Evolutionary conservation across 352 stramenopile genomes (phyloP).

Genomic region (Pythium volutum): DNA sequence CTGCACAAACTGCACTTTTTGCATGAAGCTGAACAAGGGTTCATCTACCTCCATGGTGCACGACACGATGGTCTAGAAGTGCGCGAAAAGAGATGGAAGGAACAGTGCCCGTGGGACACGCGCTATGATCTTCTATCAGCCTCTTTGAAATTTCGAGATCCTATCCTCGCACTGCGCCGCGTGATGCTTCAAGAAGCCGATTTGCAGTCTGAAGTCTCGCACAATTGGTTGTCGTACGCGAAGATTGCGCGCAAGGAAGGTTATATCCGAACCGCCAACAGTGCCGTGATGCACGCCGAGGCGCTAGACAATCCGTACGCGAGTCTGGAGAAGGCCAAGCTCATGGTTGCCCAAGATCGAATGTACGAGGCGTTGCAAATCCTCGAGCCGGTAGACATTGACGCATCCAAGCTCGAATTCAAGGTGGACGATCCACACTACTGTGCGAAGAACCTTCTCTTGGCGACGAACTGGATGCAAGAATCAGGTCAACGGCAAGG

Average conservation of each 20-base stretch:
- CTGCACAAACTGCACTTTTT: constrained; percentile 48
- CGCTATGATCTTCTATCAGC: constrained; percentile 69
- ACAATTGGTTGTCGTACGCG: constrained; percentile 81
- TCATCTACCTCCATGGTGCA: constrained; percentile 16
- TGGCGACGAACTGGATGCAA: constrained; percentile 96
- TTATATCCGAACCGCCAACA: constrained; percentile 74
- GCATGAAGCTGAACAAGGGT: constrained; percentile 42
- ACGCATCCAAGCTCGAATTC: constrained; percentile 69
- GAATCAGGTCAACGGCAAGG: constrained; percentile 92
- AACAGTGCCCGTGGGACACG: constrained; percentile 63
- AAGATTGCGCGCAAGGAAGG: constrained; percentile 85
- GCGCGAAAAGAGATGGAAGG: constrained; percentile 37
- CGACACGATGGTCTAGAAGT: constrained; percentile 4
- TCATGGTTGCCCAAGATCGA: constrained; percentile 77
- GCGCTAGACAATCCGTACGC: constrained; percentile 73
- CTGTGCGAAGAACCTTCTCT: constrained; percentile 87
- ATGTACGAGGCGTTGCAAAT: constrained; percentile 85
- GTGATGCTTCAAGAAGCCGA: constrained; percentile 73
- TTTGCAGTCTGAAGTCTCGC: constrained; percentile 58
- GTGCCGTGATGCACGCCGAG: constrained; percentile 84
- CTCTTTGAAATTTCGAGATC: constrained; percentile 82
- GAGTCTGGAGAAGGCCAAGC: constrained; percentile 73
- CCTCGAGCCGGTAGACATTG: constrained; percentile 78
- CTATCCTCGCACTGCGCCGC: constrained; percentile 77
- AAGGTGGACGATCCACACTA: constrained; percentile 71